Evolutionary conservation across 495 filamentous ascomycete species (phyloP), one percentile per base, ranked within the genome.

Genomic region (Lepidopterella palustris): DNA sequence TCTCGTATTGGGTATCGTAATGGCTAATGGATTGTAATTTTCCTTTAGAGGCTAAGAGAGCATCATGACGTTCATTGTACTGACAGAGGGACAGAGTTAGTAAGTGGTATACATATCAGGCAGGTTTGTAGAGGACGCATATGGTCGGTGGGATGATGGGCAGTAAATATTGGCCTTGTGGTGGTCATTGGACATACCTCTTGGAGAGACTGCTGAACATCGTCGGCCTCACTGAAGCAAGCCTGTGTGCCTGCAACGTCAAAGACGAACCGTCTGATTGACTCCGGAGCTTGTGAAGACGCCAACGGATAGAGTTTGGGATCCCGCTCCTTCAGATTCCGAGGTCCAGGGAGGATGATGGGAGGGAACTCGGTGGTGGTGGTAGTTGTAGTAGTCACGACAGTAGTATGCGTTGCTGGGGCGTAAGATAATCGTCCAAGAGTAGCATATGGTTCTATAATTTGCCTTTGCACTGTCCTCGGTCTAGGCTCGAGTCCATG

Each of bases 381-480:
- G 0, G 90, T 96, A 0, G 92, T 97, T 0, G 92, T 97, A 0
- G 93, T 97, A 4, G 92, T 97, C 60, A 97, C 85, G 8, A 89
- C 83, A 1, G 86, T 89, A 21, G 86, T 88, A 68, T 84, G 80
- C 23, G 87, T 89, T 15, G 87, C 82, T 26, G 86, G 86, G 56
- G 82, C 85, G 68, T 84, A 86, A 13, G 84, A 86, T 56, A 90
- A 81, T 65, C 86, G 83, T 10, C 80, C 87, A 55, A 88, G 66
- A 35, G 75, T 78, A 50, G 60, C 62, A 67, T 69, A 69, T 15
- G 61, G 55, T 21, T 61, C 63, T 15, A 61, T 42, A 11, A 42
- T 52, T 25, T 49, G 59, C 32, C n/a, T 52, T 29, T 57, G 55
- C n/a, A 35, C 31, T 10, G 45, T 45, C 52, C 15, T 54, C 15